These are phyloP conservation scores for Cyclotella cryptica DNA, from an alignment of 108 stramenopile genomes.

Conservation along the genomic window DNA sequence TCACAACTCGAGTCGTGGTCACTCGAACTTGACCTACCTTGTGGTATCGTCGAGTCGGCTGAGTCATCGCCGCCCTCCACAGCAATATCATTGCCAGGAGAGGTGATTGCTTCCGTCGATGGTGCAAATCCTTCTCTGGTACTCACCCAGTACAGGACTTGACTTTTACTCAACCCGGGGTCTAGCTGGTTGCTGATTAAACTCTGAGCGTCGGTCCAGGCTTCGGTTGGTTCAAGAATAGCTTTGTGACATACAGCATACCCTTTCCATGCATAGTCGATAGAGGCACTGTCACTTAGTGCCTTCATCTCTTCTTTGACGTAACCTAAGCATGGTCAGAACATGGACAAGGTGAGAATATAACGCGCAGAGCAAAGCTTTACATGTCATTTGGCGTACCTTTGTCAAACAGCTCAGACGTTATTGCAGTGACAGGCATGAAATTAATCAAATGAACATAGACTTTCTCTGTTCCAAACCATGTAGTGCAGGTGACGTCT, in stretches of 20 bases:
- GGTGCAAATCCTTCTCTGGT: conserved; percentile 60
- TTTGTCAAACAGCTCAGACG: conserved; percentile 67
- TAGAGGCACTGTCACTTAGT: conserved; percentile 28
- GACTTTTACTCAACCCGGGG: conserved; percentile 81
- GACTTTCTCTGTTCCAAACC: conserved; percentile 78
- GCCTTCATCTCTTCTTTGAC: conserved; percentile 57
- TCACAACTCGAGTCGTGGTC: conserved; percentile 38
- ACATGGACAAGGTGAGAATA: not conserved
- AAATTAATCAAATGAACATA: conserved; percentile 92
- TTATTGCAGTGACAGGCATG: conserved; percentile 83
- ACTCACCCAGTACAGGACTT: conserved; percentile 79
- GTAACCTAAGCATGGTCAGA: conserved; percentile 43
- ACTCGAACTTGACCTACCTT: not conserved
- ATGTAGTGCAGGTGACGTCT: conserved; percentile 77
- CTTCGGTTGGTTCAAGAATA: conserved; percentile 70
- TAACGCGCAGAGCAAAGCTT: no score
- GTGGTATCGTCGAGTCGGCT: not conserved
- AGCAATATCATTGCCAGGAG: not conserved
- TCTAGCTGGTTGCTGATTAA: conserved; percentile 77
- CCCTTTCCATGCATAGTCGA: conserved; percentile 85
- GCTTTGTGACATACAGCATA: conserved; percentile 75
- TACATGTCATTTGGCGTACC: no score
- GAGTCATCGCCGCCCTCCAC: not conserved
- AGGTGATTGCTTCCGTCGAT: conserved; percentile 25
- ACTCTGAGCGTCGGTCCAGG: conserved; percentile 75